Evolutionary conservation across 495 filamentous ascomycete genomes (phyloP), one percentile per base, ranked within the genome.

Genomic region (Daldinia grandis): DNA sequence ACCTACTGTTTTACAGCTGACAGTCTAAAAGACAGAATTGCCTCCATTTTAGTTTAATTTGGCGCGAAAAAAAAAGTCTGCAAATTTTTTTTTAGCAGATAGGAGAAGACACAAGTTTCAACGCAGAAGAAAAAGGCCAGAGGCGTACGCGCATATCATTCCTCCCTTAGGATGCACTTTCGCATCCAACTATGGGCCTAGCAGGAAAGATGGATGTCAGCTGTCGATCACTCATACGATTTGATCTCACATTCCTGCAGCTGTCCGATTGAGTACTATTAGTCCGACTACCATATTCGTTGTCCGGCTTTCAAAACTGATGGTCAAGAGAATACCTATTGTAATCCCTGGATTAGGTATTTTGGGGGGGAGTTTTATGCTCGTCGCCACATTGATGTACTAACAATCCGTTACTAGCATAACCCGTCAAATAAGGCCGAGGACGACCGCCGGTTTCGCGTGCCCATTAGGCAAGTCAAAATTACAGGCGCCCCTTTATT

Each of bases 211-310:
- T 72, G 61, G 64, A 47, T 73, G 70, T 69, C 55, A 69, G 61
- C 65, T 66, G 70, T 69, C 70, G 70, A 69, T 73, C 70, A 57
- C 70, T 73, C 70, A 69, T 73, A 69, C 65, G 65, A 68, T 73
- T 73, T 68, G 70, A 65, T 66, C 70, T 73, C 61, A 66, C 65
- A 66, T 58, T 73, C 65, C 65, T 69, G 65, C 70, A 73, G 54
- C 65, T 55, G 70, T 62, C 70, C 65, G 70, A 69, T 73, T 69
- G 53, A 62, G 70, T 73, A 15, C 42, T 47, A 66, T 73, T 58
- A 62, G 51, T 55, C 64, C 65, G 65, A 73, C 58, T 66, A 62
- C 54, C 57, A 24, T 65, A 66, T 58, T 61, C 51, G 31, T 71
- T 14, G 21, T 61, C 30, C 51, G 47, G 47, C 47, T 64, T 53